Evolutionary conservation across 2,329 filamentous ascomycete species (phyloP), one percentile per base, ranked within the genome.

Genomic region (Aspergillus fumigatus): DNA sequence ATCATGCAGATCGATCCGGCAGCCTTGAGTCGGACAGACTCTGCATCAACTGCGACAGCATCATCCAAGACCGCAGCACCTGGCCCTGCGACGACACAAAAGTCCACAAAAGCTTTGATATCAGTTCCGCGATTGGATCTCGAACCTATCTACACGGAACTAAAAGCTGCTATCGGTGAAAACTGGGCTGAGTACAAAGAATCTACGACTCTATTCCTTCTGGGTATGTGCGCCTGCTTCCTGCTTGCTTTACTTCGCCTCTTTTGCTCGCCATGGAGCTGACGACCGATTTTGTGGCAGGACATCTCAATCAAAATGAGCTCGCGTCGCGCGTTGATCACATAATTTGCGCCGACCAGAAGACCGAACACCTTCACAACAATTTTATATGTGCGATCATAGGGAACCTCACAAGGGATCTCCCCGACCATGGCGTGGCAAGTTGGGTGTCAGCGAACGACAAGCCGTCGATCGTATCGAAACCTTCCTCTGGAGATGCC

Each of bases 391-490:
- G 79, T 63, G 81, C 82, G 23, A 79, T 88, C 50, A 81, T 82
- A 60, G 81, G 78, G 23, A 88, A 88, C 64, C 75, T 81, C 23
- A 77, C 75, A 57, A 80, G 84, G 65, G 85, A 88, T 65, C 74
- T 82, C 32, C 85, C 85, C 1, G 82, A 85, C 53, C 80, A 84
- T 56, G 83, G 84, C 47, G 82, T 86, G 57, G 85, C 85, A 59
- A 81, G 78, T 64, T 88, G 83, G 83, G 85, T 88, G 50, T 82
- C 82, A 41, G 83, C 84, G 35, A 85, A 83, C 59, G 79, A 81
- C 68, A 81, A 81, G 64, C 76, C 78, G 17, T 76, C 75, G 9
- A 69, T 76, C 52, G 70, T 79, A 40, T 77, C 76, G 10, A 80
- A 80, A 64, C 79, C 80, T 14, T 75, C 78, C 35, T 79, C 80